Evolutionary conservation across 2,329 filamentous ascomycete species (phyloP).

Genomic region (Talaromyces sp.): DNA sequence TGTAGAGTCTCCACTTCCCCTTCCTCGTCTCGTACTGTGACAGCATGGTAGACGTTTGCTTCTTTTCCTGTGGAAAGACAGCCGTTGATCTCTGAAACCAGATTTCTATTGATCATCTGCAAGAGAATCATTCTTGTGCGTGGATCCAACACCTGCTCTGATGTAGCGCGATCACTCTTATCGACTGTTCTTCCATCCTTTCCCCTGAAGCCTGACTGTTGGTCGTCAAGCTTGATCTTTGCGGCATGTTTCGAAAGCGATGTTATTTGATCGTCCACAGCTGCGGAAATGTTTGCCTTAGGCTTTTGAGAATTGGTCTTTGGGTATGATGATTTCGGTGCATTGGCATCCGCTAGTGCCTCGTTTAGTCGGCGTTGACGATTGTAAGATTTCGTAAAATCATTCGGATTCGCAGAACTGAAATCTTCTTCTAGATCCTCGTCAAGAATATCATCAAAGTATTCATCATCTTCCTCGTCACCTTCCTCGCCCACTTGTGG

Average conservation of each 20-base stretch:
- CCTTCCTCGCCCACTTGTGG: conserved; percentile 45
- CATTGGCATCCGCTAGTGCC: conserved; percentile 43
- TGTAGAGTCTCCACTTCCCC: conserved; percentile 55
- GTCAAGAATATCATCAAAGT: conserved; percentile 56
- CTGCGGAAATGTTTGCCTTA: conserved; percentile 71
- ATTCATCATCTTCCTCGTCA: conserved; percentile 55
- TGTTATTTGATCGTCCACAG: conserved; percentile 81
- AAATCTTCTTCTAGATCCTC: conserved; percentile 45
- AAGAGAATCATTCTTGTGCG: conserved; percentile 92
- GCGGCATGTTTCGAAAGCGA: conserved; percentile 79
- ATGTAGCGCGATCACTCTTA: conserved; percentile 88
- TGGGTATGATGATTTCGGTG: conserved; percentile 56
- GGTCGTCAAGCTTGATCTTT: conserved; percentile 74
- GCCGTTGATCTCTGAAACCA: conserved; percentile 88
- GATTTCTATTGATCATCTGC: conserved; percentile 89
- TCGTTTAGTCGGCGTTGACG: conserved; percentile 69
- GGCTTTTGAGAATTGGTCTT: conserved; percentile 76
- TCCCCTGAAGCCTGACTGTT: conserved; percentile 51
- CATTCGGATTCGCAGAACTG: conserved; percentile 55
- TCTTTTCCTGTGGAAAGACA: conserved; percentile 96
- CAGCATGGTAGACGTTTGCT: conserved; percentile 93
- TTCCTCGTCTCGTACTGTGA: conserved; percentile 57
- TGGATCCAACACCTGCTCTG: conserved; percentile 90
- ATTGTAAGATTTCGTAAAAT: conserved; percentile 85
- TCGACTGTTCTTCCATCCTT: conserved; percentile 54